Percentiles rank a stretch among this genome's conserved stretches.
Evolutionary conservation across 768 basidiomycete species (phyloP).

Genomic region (Tricholoma bakamatsutake): DNA sequence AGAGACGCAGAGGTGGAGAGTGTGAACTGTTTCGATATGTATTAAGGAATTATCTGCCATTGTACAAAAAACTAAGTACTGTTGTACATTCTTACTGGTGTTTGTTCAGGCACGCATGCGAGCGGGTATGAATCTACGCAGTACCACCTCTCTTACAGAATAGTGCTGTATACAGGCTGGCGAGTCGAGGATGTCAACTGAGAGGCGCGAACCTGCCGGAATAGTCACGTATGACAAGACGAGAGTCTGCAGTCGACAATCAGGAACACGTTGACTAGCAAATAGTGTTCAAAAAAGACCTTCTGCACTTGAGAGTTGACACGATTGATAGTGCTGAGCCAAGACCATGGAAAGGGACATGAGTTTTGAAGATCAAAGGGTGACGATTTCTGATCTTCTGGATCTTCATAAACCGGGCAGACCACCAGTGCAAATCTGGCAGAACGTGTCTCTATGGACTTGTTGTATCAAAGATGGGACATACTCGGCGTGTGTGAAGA

Average conservation of each 20-base stretch:
- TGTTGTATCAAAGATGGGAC: constrained; percentile 19
- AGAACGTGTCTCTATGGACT: background rate
- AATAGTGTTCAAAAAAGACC: constrained; percentile 34
- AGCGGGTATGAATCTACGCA: constrained; percentile 85
- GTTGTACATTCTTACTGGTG: background rate
- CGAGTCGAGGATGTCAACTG: constrained; percentile 46
- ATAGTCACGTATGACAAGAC: constrained; percentile 91
- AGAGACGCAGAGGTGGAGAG: background rate
- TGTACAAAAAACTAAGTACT: background rate
- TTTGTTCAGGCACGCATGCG: constrained; percentile 75
- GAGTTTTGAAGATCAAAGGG: constrained; percentile 60
- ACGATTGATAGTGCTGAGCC: constrained; percentile 95
- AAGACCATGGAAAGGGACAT: constrained; percentile 82
- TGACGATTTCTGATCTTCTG: constrained; percentile 60
- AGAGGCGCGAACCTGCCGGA: constrained; percentile 61
- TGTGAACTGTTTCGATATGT: background rate
- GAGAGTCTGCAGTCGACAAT: constrained; percentile 56
- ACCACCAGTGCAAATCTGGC: constrained; percentile 85
- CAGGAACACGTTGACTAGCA: background rate
- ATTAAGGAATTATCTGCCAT: constrained; percentile 3
- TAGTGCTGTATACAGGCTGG: constrained; percentile 76
- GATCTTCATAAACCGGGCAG: constrained; percentile 86
- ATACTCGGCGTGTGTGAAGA: constrained; percentile 94
- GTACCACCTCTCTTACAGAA: constrained; percentile 75
- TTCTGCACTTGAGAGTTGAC: constrained; percentile 98